Conservation (phyloP, 805 yeast species). For the Blastobotrys peoriensis region DNA sequence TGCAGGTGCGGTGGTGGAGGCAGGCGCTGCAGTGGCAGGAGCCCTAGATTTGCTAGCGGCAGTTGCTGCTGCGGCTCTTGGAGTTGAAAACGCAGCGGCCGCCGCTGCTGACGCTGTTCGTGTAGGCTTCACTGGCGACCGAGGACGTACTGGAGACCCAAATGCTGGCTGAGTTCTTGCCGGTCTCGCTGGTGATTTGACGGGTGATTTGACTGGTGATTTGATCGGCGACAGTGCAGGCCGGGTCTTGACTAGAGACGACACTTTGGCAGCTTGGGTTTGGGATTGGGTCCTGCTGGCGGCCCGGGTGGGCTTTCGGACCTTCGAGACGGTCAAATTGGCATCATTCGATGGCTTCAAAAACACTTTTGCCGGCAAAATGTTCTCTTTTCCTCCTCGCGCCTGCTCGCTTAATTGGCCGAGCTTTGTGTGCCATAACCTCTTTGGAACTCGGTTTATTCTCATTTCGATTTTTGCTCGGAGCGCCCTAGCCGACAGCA, state of each 20-base stretch:
- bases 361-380: background rate
- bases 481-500: conserved; percentile 24
- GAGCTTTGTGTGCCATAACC: conserved; percentile 40
- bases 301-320: background rate
- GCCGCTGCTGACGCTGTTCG: too few relatives aligned
- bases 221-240: too few relatives aligned
- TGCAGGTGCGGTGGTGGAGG: background rate
- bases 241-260: too few relatives aligned
- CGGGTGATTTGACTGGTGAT: background rate
- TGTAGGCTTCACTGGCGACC: too few relatives aligned
- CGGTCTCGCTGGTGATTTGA: too few relatives aligned
- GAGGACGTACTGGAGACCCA: background rate
- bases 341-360: conserved; percentile 2
- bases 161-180: too few relatives aligned
- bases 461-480: conserved; percentile 39
- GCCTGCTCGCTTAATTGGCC: conserved; percentile 26
- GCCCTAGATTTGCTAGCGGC: conserved; percentile 1
- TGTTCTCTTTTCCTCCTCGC: conserved; percentile 1
- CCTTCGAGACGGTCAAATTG: background rate
- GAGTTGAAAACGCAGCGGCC: too few relatives aligned
- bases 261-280: too few relatives aligned
- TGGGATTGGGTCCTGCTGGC: too few relatives aligned
- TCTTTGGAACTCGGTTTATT: conserved; percentile 42
- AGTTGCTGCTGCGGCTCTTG: background rate
- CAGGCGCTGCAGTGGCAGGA: conserved; percentile 1